A percentile compares a stretch with the other conserved stretches of the same genome.
Conservation (phyloP, 2,329 filamentous ascomycete species). For the Penicillium thymicola region DNA sequence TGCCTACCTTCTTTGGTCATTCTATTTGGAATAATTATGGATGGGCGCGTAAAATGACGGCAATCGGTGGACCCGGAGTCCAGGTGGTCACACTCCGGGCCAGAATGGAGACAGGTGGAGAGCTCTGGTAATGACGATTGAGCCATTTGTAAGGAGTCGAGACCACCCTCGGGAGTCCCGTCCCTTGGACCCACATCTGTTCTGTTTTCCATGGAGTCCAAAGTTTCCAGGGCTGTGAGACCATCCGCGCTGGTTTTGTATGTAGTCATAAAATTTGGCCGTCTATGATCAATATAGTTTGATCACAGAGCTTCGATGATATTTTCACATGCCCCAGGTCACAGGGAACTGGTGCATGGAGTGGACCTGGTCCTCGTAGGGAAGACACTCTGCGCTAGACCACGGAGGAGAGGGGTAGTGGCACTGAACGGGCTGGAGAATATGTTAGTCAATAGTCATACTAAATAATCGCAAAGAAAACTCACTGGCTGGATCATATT, state of each 20-base stretch:
- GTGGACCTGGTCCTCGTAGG: constrained; percentile 24
- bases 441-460: constrained; percentile 36
- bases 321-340: constrained; percentile 15
- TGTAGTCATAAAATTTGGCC: neutral
- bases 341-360: constrained; percentile 21
- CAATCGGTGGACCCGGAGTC: neutral
- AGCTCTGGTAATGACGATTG: neutral
- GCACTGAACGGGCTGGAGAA: constrained; percentile 17
- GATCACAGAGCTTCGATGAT: neutral
- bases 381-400: constrained; percentile 23
- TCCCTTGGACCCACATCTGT: neutral
- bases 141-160: neutral
- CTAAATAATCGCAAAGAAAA: constrained; percentile 27
- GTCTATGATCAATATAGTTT: neutral
- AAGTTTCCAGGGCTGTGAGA: neutral
- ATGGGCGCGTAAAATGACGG: neutral
- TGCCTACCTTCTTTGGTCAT: neutral
- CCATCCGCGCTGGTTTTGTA: neutral
- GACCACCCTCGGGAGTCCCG: neutral
- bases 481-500: constrained; percentile 39
- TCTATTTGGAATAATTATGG: neutral
- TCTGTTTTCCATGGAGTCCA: neutral
- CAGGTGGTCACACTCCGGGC: neutral
- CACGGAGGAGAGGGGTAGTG: constrained; percentile 26
- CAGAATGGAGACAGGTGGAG: neutral